Evolutionary conservation across 208 protist species (phyloP).

Genomic region (Leishmania arabica): DNA sequence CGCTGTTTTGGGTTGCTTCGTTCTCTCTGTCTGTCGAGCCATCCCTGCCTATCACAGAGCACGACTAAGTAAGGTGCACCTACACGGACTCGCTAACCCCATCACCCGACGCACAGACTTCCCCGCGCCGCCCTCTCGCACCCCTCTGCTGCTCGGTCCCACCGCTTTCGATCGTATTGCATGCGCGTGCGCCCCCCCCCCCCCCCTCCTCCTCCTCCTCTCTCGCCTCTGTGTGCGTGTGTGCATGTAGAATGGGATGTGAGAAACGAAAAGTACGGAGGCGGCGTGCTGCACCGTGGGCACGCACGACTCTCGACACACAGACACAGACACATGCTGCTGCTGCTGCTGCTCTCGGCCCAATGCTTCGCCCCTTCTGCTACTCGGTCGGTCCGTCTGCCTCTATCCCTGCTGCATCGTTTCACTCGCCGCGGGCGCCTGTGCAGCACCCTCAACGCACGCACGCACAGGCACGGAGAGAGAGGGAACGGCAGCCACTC

Average conservation of each 20-base stretch:
- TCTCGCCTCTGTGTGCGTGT: not conserved
- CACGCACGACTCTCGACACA: not conserved
- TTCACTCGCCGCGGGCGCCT: not conserved
- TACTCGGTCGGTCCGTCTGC: not conserved
- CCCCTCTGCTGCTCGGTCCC: not conserved
- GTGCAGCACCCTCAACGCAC: not conserved
- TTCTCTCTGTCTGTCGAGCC: too few species aligned
- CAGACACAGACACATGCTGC: not conserved
- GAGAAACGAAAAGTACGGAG: not conserved
- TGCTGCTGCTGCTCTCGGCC: not conserved
- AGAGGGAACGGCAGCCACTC: not conserved
- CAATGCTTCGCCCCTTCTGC: not conserved
- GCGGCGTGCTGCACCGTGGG: not conserved
- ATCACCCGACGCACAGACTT: not conserved
- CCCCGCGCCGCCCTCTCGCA: not conserved
- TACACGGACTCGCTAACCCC: not conserved
- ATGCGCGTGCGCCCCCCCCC: not conserved
- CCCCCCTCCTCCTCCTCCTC: not conserved
- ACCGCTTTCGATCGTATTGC: not conserved
- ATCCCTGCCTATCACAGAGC: conserved; percentile 1
- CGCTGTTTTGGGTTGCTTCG: not conserved
- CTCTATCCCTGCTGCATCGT: not conserved
- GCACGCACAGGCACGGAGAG: not conserved
- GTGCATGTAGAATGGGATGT: not conserved
- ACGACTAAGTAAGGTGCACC: not conserved